phyloP scores from a whole-genome alignment of 2,329 filamentous ascomycete genomes.

The Neonectria faginata region DNA sequence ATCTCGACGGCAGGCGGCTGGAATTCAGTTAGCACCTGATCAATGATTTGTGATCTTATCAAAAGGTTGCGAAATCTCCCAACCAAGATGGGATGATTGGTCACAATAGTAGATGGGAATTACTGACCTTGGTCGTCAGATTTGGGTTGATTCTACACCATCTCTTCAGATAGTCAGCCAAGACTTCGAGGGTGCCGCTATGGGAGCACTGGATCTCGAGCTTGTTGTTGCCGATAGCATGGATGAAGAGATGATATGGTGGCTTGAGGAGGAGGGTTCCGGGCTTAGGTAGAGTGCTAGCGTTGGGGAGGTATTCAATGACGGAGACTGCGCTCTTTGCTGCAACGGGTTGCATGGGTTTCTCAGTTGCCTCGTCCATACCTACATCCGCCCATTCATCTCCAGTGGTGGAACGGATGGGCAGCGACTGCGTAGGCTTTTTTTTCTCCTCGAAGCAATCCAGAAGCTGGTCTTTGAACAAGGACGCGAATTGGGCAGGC shows the following conservation, averaged over 20 bases:
- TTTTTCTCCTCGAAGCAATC: conserved; percentile 50
- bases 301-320: conserved; percentile 54
- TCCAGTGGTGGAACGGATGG: conserved; percentile 40
- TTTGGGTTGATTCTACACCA: conserved; percentile 60
- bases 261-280: conserved; percentile 60
- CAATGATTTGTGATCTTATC: not conserved
- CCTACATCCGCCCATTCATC: conserved; percentile 62
- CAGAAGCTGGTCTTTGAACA: conserved; percentile 52
- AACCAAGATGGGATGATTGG: too few relatives aligned
- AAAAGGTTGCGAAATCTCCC: not conserved
- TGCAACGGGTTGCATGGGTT: not conserved
- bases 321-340: not conserved
- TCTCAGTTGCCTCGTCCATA: conserved; percentile 42
- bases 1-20: conserved; percentile 58
- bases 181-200: conserved; percentile 57
- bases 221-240: conserved; percentile 42
- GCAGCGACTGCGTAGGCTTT: conserved; percentile 21
- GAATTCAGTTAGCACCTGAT: not conserved
- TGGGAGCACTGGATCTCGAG: conserved; percentile 62
- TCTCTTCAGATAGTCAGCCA: conserved; percentile 60
- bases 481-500: conserved; percentile 49
- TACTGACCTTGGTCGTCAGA: conserved; percentile 50
- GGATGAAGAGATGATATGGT: conserved; percentile 61
- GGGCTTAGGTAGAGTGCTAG: conserved; percentile 57
- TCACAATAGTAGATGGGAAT: too few relatives aligned